Evolutionary conservation across 306 rosid genomes (phyloP), one percentile per base, ranked within the genome.

Genomic region (Ormosia semicastrata): DNA sequence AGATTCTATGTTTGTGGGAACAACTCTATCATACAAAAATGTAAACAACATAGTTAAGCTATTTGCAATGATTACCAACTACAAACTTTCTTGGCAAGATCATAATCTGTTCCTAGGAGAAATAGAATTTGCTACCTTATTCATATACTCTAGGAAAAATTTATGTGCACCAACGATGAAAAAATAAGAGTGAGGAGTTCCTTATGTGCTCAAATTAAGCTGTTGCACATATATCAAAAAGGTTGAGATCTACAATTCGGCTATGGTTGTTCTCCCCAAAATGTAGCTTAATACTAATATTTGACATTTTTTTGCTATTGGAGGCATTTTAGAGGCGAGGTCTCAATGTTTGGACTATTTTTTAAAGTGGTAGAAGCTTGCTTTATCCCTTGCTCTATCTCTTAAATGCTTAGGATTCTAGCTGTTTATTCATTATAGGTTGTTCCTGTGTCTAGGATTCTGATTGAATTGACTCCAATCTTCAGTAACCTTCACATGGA

Each of bases 31-130:
- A 18, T 62, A 29, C 78, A 60, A 77, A 62, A 47, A 29, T 66
- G 62, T 66, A 66, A 66, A 47, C 66, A 44, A 43, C 30, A 79
- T 66, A 14, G 60, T 65, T 72, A 73, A 44, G 46, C 71, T 64
- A 57, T 72, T 56, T 54, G 50, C 34, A 46, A 18, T 52, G 10
- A 52, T 49, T 62, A 43, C 37, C 68, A 68, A 54, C n/a, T 67
- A 30, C 58, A 29, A 47, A 43, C 10, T 77, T 32, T 18, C 43
- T 53, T 52, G 13, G 60, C 34, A 54, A 34, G 65, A 53, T 71
- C 18, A 36, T 83, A 15, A 63, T 46, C 49, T 30, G 32, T 3
- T 52, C 37, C 9, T 39, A 18, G 70, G 60, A 52, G 18, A 81
- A 36, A n/a, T 62, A 37, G 70, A 34, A 65, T 52, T 39, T 50